Percentiles rank a stretch among this genome's conserved stretches.
These are phyloP conservation scores for Blastobotrys indianensis DNA, from an alignment of 1,139 yeast genomes.

Conservation along the genomic window DNA sequence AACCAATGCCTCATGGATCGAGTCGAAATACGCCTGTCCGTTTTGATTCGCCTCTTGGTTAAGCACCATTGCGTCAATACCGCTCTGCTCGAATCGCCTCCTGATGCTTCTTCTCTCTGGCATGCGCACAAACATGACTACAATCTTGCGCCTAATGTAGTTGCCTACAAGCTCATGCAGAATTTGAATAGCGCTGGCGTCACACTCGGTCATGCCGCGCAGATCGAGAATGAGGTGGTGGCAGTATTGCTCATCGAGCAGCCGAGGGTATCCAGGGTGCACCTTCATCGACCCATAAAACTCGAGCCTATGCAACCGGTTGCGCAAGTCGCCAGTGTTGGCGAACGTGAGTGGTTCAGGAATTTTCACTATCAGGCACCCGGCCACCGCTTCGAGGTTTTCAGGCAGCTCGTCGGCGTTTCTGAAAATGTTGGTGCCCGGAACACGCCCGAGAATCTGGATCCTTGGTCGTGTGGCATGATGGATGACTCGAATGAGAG, in stretches of 20 bases:
- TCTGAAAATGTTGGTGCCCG: conserved; percentile 68
- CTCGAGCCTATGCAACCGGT: conserved; percentile 72
- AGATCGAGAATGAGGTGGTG: conserved; percentile 72
- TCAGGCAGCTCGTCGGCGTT: conserved; percentile 57
- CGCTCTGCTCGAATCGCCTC: conserved; percentile 36
- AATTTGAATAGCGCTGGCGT: conserved; percentile 82
- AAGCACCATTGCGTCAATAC: conserved; percentile 30
- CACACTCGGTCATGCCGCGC: conserved; percentile 80
- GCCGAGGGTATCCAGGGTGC: conserved; percentile 73
- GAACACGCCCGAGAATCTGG: conserved; percentile 78
- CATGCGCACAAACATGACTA: conserved; percentile 62
- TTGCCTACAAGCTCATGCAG: conserved; percentile 50
- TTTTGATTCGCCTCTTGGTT: conserved; percentile 18
- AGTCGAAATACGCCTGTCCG: conserved; percentile 28
- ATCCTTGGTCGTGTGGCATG: conserved; percentile 86
- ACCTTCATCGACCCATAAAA: conserved; percentile 75
- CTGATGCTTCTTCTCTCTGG: conserved; percentile 39
- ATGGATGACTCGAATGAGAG: conserved; percentile 71
- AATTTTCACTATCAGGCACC: conserved; percentile 77
- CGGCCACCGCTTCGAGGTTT: conserved; percentile 63
- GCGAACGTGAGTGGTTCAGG: conserved; percentile 94
- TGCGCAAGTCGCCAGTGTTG: conserved; percentile 75
- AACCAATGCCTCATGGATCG: conserved; percentile 35
- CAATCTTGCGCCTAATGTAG: conserved; percentile 53
- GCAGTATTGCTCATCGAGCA: conserved; percentile 50